Evolutionary conservation across 2,329 filamentous ascomycete genomes (phyloP), one percentile per base, ranked within the genome.

Genomic region (Fusarium graminum): DNA sequence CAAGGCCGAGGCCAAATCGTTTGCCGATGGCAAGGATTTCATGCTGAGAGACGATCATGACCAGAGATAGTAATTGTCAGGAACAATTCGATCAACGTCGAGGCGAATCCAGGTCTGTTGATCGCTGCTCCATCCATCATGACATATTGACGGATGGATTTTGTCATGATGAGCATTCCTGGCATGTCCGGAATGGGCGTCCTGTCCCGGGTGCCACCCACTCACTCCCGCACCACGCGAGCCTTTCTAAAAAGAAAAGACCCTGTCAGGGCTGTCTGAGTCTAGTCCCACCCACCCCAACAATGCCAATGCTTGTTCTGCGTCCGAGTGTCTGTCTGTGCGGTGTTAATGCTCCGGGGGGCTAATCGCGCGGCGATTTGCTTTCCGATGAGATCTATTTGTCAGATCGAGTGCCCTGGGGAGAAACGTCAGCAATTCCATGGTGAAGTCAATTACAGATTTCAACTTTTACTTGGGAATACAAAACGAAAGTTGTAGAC

Each of bases 11-110:
- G 16, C 9, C 39, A 30, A 26, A 13, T 13, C 36, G 19, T 13
- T 14, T 26, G 11, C 30, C 34, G 34, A n/a, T n/a, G n/a, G 5
- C 2, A n/a, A 16, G 16, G 16, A 16, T 4, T 30, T 3, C n/a
- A 17, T 32, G 13, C 12, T 36, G 8, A 6, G 4, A 3, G 22
- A 30, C 11, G 34, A 63, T 63, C 56, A 44, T 22, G 4, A 11
- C 59, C 36, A 2, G 6, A 22, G 11, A n/a, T 4, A 19, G 50
- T 7, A 50, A 56, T 25, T 14, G 2, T 11, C 3, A 62, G 13
- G 59, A 63, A 62, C 53, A 41, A 41, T 41, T 63, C 34, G 4
- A 45, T 29, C 13, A 49, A 41, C n/a, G 13, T 44, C 50, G 32
- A 38, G 59, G 16, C 22, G n/a, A 28, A 42, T 17, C 19, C n/a